Percentiles rank a stretch among this genome's conserved stretches.
Evolutionary conservation across 164 flowering plant genomes (phyloP).

Genomic region (Magnolia kwangsiensis): DNA sequence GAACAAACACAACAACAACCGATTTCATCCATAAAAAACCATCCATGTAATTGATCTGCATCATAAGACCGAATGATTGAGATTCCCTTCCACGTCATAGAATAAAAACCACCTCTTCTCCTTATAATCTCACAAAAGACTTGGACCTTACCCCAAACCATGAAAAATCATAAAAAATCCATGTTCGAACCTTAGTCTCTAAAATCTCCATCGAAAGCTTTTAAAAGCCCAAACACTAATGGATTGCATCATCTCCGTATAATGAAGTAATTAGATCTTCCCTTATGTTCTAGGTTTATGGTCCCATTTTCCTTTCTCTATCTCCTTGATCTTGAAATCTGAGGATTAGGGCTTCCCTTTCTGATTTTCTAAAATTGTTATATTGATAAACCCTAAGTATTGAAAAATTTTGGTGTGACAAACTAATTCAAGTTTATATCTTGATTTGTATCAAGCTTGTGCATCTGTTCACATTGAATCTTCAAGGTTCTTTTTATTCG

Average conservation of each 20-base stretch:
- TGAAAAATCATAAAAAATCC: background rate
- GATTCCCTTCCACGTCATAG: background rate
- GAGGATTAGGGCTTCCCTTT: background rate
- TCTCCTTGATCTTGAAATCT: too few species aligned
- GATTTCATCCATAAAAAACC: slow-evolving; percentile 30
- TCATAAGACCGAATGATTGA: slow-evolving; percentile 31
- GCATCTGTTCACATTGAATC: too few species aligned
- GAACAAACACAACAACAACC: slow-evolving; percentile 50
- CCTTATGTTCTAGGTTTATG: background rate
- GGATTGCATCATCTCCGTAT: too few species aligned
- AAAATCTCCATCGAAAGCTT: background rate
- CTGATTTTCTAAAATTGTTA: background rate
- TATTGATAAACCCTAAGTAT: too few species aligned
- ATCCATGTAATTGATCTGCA: slow-evolving; percentile 61
- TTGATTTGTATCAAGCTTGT: too few species aligned
- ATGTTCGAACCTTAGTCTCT: background rate
- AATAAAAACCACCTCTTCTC: background rate
- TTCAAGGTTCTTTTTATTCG: too few species aligned
- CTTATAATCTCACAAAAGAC: background rate
- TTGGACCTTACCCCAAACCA: background rate
- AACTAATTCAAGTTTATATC: too few species aligned
- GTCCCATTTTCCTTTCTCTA: background rate
- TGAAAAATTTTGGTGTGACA: too few species aligned
- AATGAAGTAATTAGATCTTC: background rate
- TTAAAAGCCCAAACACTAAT: background rate